These are phyloP conservation scores for Sordariomycetes sp. DNA, from an alignment of 2,329 filamentous ascomycete species.

Conservation along the genomic window DNA sequence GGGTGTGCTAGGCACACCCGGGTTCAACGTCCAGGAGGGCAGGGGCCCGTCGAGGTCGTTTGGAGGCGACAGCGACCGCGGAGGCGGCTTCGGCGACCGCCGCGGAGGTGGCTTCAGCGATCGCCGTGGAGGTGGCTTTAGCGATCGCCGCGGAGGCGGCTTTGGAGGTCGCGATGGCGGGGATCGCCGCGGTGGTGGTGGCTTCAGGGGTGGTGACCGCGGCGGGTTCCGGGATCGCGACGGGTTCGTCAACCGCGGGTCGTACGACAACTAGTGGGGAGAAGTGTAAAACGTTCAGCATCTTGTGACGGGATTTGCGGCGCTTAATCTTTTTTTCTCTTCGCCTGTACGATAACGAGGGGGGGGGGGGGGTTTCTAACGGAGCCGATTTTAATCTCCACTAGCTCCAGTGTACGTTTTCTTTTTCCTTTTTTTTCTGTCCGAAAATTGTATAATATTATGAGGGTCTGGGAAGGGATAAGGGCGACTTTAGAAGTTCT, in stretches of 20 bases:
- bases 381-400: background rate
- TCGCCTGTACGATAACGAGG: background rate
- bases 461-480: background rate
- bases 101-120: background rate
- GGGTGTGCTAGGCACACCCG: conserved; percentile 16
- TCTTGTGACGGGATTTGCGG: background rate
- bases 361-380: background rate
- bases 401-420: background rate
- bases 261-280: background rate
- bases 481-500: background rate
- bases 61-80: conserved; percentile 7
- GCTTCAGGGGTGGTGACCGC: conserved; percentile 6
- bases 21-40: conserved; percentile 21
- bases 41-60: conserved; percentile 4
- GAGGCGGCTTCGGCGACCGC: background rate
- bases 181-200: background rate
- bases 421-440: background rate
- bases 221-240: conserved; percentile 1
- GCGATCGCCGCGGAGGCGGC: background rate
- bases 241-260: background rate
- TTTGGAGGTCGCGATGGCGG: background rate
- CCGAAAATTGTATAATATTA: background rate
- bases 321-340: background rate
- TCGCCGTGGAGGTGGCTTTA: conserved; percentile 4
- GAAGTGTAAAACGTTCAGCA: background rate